Base-by-base conservation (phyloP, 768 basidiomycete genomes). In the Suillus sp. region DNA sequence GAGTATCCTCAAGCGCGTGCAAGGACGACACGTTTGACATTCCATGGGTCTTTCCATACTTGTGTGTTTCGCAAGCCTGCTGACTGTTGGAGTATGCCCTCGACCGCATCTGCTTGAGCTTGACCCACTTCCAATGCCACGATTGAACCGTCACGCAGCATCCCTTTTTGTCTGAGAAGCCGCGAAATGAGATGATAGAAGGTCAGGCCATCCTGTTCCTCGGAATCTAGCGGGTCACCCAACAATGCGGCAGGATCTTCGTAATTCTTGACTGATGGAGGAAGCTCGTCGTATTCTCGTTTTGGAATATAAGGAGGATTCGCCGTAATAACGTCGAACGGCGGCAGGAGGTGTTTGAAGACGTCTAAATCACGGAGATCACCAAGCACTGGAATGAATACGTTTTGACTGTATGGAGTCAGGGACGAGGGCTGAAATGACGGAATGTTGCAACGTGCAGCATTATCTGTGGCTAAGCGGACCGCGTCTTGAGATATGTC, bases 241-340 rank as follows among this genome's bases (percentile, higher is more conserved):
- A 95, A 81, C 27, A 98, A 84, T 13, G 96, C 96, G 18, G 78
- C 81, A 10, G 82, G 85, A 77, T 96, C 94, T 75, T 99, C 96
- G 72, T 85, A 92, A 59, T 84, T 79, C 58, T 78, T 83, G 60
- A 98, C 95, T 55, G 87, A 88, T n/a, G 71, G 64, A 9, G 89
- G 83, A 38, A 98, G 82, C 27, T 69, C 59, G 48, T 84, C 75
- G 71, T 88, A 96, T 64, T 90, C 88, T 43, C 75, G 67, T 65
- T 74, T 80, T 42, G 94, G 81, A 67, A 98, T 91, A 76, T 97
- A 98, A 11, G 93, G 91, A 30, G 92, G 91, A 76, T 95, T 96
- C 18, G 89, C 85, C 13, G 93, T 93, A 70, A 95, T 78, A 62
- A 95, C 78, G 76, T 93, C 88, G 76, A 88, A 92, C 2, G 89